Base-by-base conservation (phyloP, 2,329 filamentous ascomycete species). In the Colletotrichum liaoningense region DNA sequence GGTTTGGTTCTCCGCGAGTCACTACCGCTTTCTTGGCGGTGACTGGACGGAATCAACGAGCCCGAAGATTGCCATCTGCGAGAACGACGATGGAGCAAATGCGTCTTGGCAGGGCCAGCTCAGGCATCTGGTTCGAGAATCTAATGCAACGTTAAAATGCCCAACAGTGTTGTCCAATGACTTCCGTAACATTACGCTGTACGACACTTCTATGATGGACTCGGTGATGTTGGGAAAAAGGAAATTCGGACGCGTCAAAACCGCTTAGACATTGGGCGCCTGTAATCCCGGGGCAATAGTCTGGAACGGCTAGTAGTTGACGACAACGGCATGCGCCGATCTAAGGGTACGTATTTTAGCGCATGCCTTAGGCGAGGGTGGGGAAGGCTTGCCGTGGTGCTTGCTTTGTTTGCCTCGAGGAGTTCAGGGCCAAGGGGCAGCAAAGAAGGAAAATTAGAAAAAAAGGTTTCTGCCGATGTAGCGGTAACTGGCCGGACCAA, bases 341-440 rank as follows among this genome's bases (percentile, higher is more conserved):
- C 71, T 66, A 58, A 24, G 19, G 67, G 60, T 72, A 70, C 70
- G 70, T 69, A 59, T 22, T n/a, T 55, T 24, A 22, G 30, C 28
- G 35, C 52, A 24, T 70, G 56, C 67, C 56, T 70, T 65, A 60
- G 67, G 60, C 55, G 59, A 70, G 49, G 24, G 71, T 73, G 71
- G 70, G n/a, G 59, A 57, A 67, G 70, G 60, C 68, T 67, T 67
- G 68, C 35, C 33, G 35, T 49, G 42, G 60, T 73, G 66, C 68
- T 67, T 67, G 68, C 35, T 49, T 55, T 49, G 42, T 68, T 73
- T 28, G 66, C 33, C 33, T 22, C 52, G 26, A 58, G 26, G 24
- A n/a, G 24, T 22, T 77, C 38, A 77, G 78, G 42, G 30, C 24
- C 71, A 79, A 77, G 55, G 33, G 33, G 38, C 30, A 49, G 33